Evolutionary conservation across 148 eudicot species (phyloP), one percentile per base, ranked within the genome.

Genomic region (Polygonum maritimum): DNA sequence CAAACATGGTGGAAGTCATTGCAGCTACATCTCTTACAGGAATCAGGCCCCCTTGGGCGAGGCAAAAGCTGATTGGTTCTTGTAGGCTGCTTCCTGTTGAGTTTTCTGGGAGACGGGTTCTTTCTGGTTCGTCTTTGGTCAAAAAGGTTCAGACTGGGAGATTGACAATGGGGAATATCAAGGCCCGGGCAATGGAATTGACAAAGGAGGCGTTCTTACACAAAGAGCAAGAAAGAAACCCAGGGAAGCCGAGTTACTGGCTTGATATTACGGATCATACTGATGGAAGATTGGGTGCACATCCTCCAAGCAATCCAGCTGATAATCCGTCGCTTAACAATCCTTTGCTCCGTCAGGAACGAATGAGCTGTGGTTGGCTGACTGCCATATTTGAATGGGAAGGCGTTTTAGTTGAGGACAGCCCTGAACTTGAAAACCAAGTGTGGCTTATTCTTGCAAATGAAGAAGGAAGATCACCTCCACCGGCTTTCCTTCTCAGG

Each of bases 371-470:
- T 83, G 98, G 98, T 39, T 92, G 96, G 96, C 69, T 94, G 69
- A 93, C 93, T 77, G 98, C 90, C 15, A 92, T 95, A 74, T 95
- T 95, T 21, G 97, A 95, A 78, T 95, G 92, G 96, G 98, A 95
- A 87, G 97, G 98, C 2, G 98, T 95, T 31, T 74, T 95, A 16
- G 83, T 90, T 74, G 98, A 95, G 75, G 92, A 89, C 60, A 90
- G 87, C 75, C 91, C 96, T 39, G 90, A 90, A 78, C 88, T 86
- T 39, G 96, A 95, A 80, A 89, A 86, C 69, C 96, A 92, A 76
- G 89, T 97, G 9, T 95, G 98, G 97, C 55, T 90, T 11, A 74
- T 84, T 78, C 96, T 95, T 77, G 81, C 94, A 19, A 84, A 87
- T 74, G 98, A 95, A 81, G 98, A 95, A 89, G 97, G 96, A 9